Percentiles rank a stretch among this genome's conserved stretches.
Conservation (phyloP, 768 basidiomycete genomes). For the Tricholoma furcatifolium region DNA sequence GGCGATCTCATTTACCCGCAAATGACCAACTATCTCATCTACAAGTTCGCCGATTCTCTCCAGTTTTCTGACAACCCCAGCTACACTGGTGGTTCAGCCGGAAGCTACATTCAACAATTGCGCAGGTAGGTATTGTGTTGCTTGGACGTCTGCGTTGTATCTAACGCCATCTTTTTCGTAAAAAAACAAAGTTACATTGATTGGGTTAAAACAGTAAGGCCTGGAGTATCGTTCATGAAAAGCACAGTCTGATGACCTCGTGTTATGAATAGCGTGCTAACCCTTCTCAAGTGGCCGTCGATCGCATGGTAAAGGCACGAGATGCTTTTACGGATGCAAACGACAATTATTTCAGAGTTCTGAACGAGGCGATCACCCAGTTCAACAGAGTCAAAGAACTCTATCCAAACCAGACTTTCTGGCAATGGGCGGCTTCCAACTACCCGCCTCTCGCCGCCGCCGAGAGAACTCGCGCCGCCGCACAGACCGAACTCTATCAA, state of each 20-base stretch:
- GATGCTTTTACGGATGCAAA: background rate
- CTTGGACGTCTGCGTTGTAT: too few species aligned
- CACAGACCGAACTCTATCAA: background rate
- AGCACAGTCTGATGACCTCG: background rate
- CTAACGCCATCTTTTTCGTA: too few species aligned
- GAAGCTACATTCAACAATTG: slow-evolving; percentile 1
- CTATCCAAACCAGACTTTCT: background rate
- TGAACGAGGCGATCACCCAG: background rate
- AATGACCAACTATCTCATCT: background rate
- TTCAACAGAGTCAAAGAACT: background rate
- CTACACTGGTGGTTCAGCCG: background rate
- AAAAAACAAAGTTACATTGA: background rate
- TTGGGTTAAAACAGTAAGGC: background rate
- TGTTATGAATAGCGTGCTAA: background rate
- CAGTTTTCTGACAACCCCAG: slow-evolving; percentile 1
- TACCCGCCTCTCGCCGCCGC: background rate
- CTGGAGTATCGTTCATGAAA: background rate
- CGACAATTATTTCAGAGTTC: background rate
- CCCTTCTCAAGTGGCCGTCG: background rate
- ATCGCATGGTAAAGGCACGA: background rate
- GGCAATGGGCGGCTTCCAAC: background rate
- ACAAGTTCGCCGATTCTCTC: slow-evolving; percentile 4
- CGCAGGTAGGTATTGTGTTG: too few species aligned
- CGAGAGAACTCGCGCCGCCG: background rate
- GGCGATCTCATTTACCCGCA: background rate